Base-by-base conservation (phyloP, 345 rosid species). In the Salix suchowensis region DNA sequence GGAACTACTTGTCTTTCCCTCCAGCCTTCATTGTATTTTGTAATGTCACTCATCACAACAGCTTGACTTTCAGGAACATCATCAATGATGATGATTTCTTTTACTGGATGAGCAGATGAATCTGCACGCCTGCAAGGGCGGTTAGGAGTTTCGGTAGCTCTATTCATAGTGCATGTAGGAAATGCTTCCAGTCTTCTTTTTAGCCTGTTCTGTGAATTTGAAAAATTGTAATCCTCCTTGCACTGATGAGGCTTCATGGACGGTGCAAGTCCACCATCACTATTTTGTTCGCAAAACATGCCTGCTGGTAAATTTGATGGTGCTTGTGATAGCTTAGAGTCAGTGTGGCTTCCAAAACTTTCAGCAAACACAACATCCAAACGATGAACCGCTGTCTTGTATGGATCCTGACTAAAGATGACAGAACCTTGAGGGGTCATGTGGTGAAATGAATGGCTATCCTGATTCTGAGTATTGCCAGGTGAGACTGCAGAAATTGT, bases 81-180 rank as follows among this genome's bases (percentile, higher is more conserved):
- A 55, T 91, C 92, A 24, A 85, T 86, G 80, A 88, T 73, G 65
- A 88, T 84, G 71, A 88, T 65, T 76, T 89, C 90, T 80, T 80
- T 82, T 26, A 15, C 66, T n/a, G 79, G 78, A 82, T 66, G 72
- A 60, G 67, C 42, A 61, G 74, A 19, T 70, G 85, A 66, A 78
- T 75, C 84, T 32, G 76, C 81, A 72, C 16, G 76, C 70, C 71
- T 77, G 39, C 30, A 58, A 46, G 42, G 54, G 70, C 28, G 70
- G 62, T 75, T 83, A 77, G 70, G 26, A 73, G 72, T 40, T 52
- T 72, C 28, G 36, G 26, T 21, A 36, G 68, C 34, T 76, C 74
- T 80, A 74, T 80, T 77, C 65, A 37, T 28, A 39, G 61, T 34
- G 28, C 60, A 71, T 8, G 64, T 14, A 26, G 85, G 32, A 61